Evolutionary conservation across 2,329 filamentous ascomycete species (phyloP), one percentile per base, ranked within the genome.

Genomic region (Trichoderma simmonsii): DNA sequence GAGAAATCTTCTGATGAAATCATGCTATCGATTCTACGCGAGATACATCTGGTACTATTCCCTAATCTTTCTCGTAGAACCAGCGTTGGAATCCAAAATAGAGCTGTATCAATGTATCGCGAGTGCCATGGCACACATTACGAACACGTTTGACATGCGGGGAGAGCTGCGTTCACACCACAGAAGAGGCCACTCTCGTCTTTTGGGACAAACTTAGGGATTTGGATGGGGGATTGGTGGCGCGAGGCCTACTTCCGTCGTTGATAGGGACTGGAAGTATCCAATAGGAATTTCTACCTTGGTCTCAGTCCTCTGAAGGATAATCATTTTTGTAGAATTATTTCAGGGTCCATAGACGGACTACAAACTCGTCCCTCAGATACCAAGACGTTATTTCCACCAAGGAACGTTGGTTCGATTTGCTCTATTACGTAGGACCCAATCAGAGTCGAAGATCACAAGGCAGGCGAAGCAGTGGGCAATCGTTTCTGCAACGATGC

Each of bases 171-270:
- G 21, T 24, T 14, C n/a, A 54, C n/a, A 12, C 8, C 12, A 21
- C n/a, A 51, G 0, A 1, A 51, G 21, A 51, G n/a, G 43, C 4
- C 9, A 21, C n/a, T 21, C n/a, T 51, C 12, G 0, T n/a, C 6
- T 4, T 51, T 21, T 12, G 2, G 43, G 2, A 3, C 1, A 2
- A 3, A 3, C 5, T 1, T 12, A 1, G 43, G n/a, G 0, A n/a
- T 51, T 21, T 21, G n/a, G n/a, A 51, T 6, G 43, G 4, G 1
- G 5, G 2, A 12, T 21, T 1, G 18, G 15, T 48, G n/a, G 1
- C n/a, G 2, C 4, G 11, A 12, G 11, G 48, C 11, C 21, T 12
- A 6, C 14, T 5, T 51, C 9, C 4, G 9, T 18, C 4, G n/a
- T 2, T 6, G 5, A 7, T 21, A 11, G 48, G 8, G 11, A 7